These are phyloP conservation scores for Xerocomus minutiporus DNA, from an alignment of 1,284 basidiomycete genomes.

Conservation along the genomic window DNA sequence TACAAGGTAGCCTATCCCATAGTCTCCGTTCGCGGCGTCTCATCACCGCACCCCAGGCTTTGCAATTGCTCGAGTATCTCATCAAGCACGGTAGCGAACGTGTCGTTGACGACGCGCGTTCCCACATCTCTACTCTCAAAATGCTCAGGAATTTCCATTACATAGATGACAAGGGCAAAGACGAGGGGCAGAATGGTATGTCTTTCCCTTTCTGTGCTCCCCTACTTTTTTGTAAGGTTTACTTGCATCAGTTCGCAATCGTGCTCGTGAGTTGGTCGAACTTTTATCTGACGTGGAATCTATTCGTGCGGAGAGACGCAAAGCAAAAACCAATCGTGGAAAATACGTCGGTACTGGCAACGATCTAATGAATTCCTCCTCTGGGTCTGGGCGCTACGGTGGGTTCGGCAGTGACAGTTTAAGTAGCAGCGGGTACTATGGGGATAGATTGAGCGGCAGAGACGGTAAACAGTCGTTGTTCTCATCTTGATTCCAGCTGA, in stretches of 20 bases:
- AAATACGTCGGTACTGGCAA: constrained; percentile 90
- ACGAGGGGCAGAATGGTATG: constrained; percentile 95
- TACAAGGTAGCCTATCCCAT: constrained; percentile 70
- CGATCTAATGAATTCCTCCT: constrained; percentile 62
- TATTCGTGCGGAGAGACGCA: constrained; percentile 85
- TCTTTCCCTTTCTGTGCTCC: not conserved
- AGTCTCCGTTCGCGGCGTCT: not conserved
- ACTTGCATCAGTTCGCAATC: constrained; percentile 76
- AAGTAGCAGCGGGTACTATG: constrained; percentile 42
- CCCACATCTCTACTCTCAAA: constrained; percentile 93
- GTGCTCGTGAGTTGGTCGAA: constrained; percentile 87
- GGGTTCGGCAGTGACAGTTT: constrained; percentile 76
- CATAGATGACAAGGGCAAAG: constrained; percentile 98
- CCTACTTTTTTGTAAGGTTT: not conserved
- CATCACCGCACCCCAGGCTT: constrained; percentile 49
- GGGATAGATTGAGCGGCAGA: constrained; percentile 39
- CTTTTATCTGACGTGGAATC: constrained; percentile 88
- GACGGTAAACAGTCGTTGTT: constrained; percentile 31
- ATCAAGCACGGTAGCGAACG: constrained; percentile 98
- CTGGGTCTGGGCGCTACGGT: constrained; percentile 65
- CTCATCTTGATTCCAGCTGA: constrained; percentile 9
- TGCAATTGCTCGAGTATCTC: constrained; percentile 92
- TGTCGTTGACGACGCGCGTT: constrained; percentile 95
- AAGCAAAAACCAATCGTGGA: constrained; percentile 88
- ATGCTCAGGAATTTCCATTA: constrained; percentile 99